These are phyloP conservation scores for Boletus reticuloceps DNA, from an alignment of 768 basidiomycete species.

Conservation along the genomic window DNA sequence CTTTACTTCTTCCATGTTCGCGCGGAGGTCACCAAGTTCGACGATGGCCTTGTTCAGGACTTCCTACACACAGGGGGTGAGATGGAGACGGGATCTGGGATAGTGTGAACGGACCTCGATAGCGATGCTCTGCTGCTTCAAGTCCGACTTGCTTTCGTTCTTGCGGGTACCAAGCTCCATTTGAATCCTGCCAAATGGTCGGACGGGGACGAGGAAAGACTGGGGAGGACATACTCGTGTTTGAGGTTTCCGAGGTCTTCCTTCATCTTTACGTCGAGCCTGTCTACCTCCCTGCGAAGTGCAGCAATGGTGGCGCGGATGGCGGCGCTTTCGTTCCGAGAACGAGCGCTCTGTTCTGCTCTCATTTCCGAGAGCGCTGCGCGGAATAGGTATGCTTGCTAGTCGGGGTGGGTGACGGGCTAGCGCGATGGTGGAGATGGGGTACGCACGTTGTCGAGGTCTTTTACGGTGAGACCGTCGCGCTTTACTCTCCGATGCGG, in stretches of 20 bases:
- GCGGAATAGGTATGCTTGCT: constrained; percentile 96
- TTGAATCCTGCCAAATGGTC: constrained; percentile 62
- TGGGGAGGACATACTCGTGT: constrained; percentile 71
- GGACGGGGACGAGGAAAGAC: neutral
- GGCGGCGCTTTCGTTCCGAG: constrained; percentile 82
- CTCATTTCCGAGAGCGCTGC: constrained; percentile 90
- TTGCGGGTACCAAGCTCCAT: constrained; percentile 96
- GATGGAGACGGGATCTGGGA: neutral
- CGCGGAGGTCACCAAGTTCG: constrained; percentile 71
- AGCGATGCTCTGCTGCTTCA: constrained; percentile 79
- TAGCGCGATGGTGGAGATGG: neutral
- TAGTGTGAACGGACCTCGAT: constrained; percentile 60
- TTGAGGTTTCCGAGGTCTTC: constrained; percentile 86
- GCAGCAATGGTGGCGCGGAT: constrained; percentile 74
- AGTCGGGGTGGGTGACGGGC: neutral
- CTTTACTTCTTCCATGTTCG: constrained; percentile 79
- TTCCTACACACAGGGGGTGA: constrained; percentile 43
- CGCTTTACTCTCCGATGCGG: constrained; percentile 65
- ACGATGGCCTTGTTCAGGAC: constrained; percentile 74
- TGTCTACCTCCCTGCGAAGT: constrained; percentile 83
- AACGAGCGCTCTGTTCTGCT: constrained; percentile 78
- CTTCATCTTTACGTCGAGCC: constrained; percentile 86
- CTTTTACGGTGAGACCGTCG: constrained; percentile 72
- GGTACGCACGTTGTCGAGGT: constrained; percentile 72
- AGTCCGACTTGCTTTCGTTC: constrained; percentile 81